phyloP scores from a whole-genome alignment of 2,329 filamentous ascomycete genomes.

The Cladorrhinum sp. region DNA sequence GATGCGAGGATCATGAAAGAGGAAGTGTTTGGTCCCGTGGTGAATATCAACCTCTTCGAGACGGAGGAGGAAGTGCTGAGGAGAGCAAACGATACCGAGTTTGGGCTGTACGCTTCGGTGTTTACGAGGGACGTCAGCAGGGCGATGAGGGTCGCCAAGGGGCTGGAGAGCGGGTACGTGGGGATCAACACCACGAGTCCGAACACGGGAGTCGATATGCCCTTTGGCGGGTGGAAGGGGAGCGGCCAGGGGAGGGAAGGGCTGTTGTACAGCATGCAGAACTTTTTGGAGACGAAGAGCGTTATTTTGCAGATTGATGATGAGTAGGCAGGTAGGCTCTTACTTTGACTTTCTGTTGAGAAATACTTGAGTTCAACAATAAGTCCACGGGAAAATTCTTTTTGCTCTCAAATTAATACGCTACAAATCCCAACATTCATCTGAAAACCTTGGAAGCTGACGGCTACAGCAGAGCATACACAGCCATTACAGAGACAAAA shows the following conservation, averaged over 20 bases:
- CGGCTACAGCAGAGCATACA: no score
- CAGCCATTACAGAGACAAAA: no score
- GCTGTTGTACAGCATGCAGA: conserved; percentile 36
- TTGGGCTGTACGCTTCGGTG: conserved; percentile 53
- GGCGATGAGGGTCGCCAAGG: conserved; percentile 45
- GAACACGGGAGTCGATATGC: conserved; percentile 36
- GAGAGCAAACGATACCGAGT: conserved; percentile 55
- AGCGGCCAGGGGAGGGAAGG: conserved; percentile 39
- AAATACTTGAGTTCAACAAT: no score
- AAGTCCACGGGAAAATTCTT: no score
- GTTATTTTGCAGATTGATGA: conserved; percentile 31
- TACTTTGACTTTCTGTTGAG: no score
- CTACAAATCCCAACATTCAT: no score
- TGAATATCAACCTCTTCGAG: conserved; percentile 56
- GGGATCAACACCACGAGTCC: conserved; percentile 52
- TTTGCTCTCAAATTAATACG: no score
- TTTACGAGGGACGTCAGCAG: conserved; percentile 51
- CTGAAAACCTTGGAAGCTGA: no score
- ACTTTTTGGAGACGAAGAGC: conserved; percentile 35
- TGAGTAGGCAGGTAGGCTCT: neutral
- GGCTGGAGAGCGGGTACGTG: conserved; percentile 58
- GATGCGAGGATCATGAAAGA: conserved; percentile 51
- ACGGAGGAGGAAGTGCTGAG: conserved; percentile 53
- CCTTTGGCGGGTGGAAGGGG: conserved; percentile 43
- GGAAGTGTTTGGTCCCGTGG: conserved; percentile 64